phyloP scores from a whole-genome alignment of 805 yeast species.

The Sugiyamaella boreocaroliniensis region DNA sequence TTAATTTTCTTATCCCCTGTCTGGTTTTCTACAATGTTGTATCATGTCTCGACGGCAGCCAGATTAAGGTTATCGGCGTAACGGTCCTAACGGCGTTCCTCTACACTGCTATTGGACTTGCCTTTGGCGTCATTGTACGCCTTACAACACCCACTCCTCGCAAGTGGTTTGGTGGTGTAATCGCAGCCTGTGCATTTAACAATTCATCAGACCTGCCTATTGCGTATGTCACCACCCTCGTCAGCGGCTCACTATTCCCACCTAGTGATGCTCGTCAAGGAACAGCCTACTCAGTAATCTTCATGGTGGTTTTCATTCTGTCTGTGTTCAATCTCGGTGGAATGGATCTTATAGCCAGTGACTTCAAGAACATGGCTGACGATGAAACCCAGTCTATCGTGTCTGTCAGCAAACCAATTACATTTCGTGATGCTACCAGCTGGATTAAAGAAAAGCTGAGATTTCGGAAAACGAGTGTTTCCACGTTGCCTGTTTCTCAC shows the following conservation, averaged over 20 bases:
- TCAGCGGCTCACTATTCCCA: constrained; percentile 52
- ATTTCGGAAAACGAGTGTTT: neutral
- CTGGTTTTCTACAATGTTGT: constrained; percentile 71
- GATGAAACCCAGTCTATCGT: neutral
- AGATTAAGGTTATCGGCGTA: constrained; percentile 65
- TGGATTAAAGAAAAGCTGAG: neutral
- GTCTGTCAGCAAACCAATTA: neutral
- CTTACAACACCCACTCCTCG: constrained; percentile 55
- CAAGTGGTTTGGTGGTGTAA: constrained; percentile 68
- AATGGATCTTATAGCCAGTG: constrained; percentile 61
- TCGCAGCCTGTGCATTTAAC: constrained; percentile 68
- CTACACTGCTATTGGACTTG: constrained; percentile 41
- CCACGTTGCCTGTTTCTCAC: neutral
- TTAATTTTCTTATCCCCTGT: constrained; percentile 66
- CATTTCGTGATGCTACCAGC: neutral
- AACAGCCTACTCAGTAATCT: constrained; percentile 75
- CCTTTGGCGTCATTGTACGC: constrained; percentile 36
- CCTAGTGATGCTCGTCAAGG: constrained; percentile 62
- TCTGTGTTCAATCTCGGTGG: constrained; percentile 72
- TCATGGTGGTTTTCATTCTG: constrained; percentile 60
- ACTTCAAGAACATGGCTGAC: constrained; percentile 39
- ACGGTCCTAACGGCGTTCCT: constrained; percentile 44
- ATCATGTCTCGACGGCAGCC: constrained; percentile 54
- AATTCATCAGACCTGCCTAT: constrained; percentile 80
- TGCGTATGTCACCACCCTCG: constrained; percentile 63